Percentiles rank a stretch among this genome's conserved stretches.
These are phyloP conservation scores for Geranium rotundifolium DNA, from an alignment of 345 rosid species.

Conservation along the genomic window DNA sequence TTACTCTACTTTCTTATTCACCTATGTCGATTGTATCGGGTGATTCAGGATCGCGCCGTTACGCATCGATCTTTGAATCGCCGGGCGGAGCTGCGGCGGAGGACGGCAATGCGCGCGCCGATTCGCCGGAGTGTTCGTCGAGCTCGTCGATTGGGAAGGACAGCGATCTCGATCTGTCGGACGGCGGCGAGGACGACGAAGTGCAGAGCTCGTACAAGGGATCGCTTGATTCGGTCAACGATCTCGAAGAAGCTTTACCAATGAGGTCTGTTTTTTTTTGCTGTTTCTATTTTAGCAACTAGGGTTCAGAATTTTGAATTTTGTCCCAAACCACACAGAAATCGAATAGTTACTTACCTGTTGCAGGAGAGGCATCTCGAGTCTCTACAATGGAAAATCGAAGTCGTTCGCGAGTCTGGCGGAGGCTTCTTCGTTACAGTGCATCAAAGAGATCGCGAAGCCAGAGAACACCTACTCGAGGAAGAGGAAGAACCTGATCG, in stretches of 20 bases:
- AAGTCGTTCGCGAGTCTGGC: slow-evolving; percentile 60
- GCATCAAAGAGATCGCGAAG: slow-evolving; percentile 54
- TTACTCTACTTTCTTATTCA: not conserved
- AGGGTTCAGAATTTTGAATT: not conserved
- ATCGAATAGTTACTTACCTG: too few relatives aligned
- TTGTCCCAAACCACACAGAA: too few relatives aligned
- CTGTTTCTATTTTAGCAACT: too few relatives aligned
- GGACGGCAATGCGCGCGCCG: slow-evolving; percentile 7
- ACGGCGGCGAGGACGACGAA: slow-evolving; percentile 17
- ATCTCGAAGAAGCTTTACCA: slow-evolving; percentile 29
- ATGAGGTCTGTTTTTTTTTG: not conserved
- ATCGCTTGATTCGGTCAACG: too few relatives aligned
- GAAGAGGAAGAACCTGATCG: slow-evolving; percentile 46
- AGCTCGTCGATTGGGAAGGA: slow-evolving; percentile 16
- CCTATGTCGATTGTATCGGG: slow-evolving; percentile 24
- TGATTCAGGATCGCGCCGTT: slow-evolving; percentile 8
- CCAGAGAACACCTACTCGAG: slow-evolving; percentile 58
- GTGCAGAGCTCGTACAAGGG: too few relatives aligned
- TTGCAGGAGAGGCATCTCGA: slow-evolving; percentile 76
- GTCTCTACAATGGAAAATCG: slow-evolving; percentile 70
- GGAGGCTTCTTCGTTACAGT: slow-evolving; percentile 33
- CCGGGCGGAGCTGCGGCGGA: slow-evolving; percentile 4
- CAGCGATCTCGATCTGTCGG: slow-evolving; percentile 5
- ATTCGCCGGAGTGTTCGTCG: slow-evolving; percentile 24
- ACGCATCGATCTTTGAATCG: slow-evolving; percentile 1